Evolutionary conservation across 257 asterid species (phyloP), one percentile per base, ranked within the genome.

Genomic region (Lithospermum erythrorhizon): DNA sequence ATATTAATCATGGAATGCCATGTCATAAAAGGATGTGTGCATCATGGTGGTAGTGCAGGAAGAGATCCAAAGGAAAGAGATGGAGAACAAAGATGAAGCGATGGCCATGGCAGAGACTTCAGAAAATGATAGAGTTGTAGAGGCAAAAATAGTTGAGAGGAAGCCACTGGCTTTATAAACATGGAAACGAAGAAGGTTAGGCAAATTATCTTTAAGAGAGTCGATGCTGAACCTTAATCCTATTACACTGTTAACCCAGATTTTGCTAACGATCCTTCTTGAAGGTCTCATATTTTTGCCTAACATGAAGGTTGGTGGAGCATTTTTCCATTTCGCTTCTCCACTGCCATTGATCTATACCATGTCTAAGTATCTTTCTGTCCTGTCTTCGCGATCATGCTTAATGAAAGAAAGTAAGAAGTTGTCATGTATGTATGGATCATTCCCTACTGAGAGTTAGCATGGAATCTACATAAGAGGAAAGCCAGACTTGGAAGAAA

Each of bases 101-200:
- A 14, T 61, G 63, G 72, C 63, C 23, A 76, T 70, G 47, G 76
- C 73, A 14, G 69, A 64, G 59, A 66, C 66, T n/a, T 71, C 65
- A 64, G 56, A 66, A 60, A 48, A 72, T 66, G 81, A 59, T 66
- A 52, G 76, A 76, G n/a, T n/a, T n/a, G n/a, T n/a, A n/a, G n/a
- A n/a, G n/a, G n/a, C n/a, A n/a, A n/a, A n/a, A n/a, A n/a, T n/a
- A n/a, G n/a, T 77, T 32, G 79, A 67, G 62, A 58, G 45, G 73
- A 48, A 55, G 56, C 66, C 70, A 20, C 67, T 35, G 57, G 59
- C 70, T 62, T 64, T 22, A 73, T 73, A 57, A 59, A 73, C 19
- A 13, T 61, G 48, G 79, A 77, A 68, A 73, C 81, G 37, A 72
- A 69, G 49, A 76, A 63, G 66, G 66, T 76, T 61, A 72, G 81